Evolutionary conservation across 2,329 filamentous ascomycete genomes (phyloP).

Genomic region (Microthyrium microscopicum): DNA sequence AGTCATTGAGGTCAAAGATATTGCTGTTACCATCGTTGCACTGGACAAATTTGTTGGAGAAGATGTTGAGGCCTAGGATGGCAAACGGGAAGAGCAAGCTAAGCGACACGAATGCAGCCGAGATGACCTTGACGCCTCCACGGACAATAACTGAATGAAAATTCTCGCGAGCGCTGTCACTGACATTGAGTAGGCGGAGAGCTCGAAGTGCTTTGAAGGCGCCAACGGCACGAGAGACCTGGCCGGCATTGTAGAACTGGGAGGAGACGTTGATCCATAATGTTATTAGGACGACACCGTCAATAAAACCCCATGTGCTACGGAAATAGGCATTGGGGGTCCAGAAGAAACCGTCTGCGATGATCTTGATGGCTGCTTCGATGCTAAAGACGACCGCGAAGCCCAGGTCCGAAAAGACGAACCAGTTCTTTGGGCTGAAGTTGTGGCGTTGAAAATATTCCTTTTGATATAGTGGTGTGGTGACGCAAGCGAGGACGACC

Average conservation of each 20-base stretch:
- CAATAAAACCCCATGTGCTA: conserved; percentile 92
- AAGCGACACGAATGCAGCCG: conserved; percentile 84
- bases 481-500: conserved; percentile 91
- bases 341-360: conserved; percentile 91
- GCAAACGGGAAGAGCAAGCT: conserved; percentile 92
- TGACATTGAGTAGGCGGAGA: conserved; percentile 80
- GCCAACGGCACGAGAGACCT: conserved; percentile 76
- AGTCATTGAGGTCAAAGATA: conserved; percentile 49
- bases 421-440: conserved; percentile 64
- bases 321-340: conserved; percentile 95
- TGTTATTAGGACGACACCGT: conserved; percentile 77
- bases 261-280: conserved; percentile 91
- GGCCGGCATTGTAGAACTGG: conserved; percentile 63
- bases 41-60: conserved; percentile 59
- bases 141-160: conserved; percentile 94
- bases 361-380: conserved; percentile 79
- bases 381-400: conserved; percentile 77
- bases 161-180: conserved; percentile 85
- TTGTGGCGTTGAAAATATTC: conserved; percentile 53
- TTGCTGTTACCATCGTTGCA: conserved; percentile 54
- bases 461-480: conserved; percentile 85
- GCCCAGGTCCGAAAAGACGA: conserved; percentile 80
- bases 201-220: conserved; percentile 95
- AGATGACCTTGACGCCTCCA: conserved; percentile 85
- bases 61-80: conserved; percentile 87